Evolutionary conservation across 2,329 filamentous ascomycete species (phyloP), one percentile per base, ranked within the genome.

Genomic region (Neocatenulostroma microsporum): DNA sequence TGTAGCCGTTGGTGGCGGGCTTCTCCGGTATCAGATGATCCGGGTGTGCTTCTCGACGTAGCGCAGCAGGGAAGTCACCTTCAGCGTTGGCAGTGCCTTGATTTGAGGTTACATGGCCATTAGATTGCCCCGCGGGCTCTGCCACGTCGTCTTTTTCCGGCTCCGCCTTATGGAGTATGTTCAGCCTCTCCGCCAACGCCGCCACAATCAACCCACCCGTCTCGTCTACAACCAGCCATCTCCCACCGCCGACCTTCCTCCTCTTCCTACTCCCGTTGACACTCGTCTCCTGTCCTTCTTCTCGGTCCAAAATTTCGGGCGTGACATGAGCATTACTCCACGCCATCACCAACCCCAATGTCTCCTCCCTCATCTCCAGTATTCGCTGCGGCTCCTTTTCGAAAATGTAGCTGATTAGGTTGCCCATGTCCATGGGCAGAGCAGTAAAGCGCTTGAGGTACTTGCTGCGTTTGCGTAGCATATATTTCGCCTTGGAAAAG

Each of bases 401-500:
- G 39, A 81, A 71, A 33, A 94, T 64, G 68, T 82, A 93, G 48
- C 86, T 76, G 14, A 79, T 78, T 44, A 96, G 67, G 46, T 78
- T 72, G 0, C 79, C 72, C 11, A 93, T 78, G 54, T 95, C 87
- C 49, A 96, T 65, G 0, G 89, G 89, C 34, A 94, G 61, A 2
- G 91, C 76, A 0, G 83, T 85, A 55, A 98, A 96, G 10, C 87
- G 73, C 52, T 83, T 80, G 46, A 96, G 74, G 58, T 94, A 96
- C 63, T 98, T 98, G 58, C 81, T 88, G 46, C 84, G 82, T 67
- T 98, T 98, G 30, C 94, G 72, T 13, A 96, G 68, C 54, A 91
- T 94, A 63, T 98, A 98, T 62, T 98, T 98, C 28, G 89, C 88
- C 40, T 95, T 69, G 2, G 87, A 93, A 55, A 93, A 98, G 1